These are phyloP conservation scores for Trichosporon inkin DNA, from an alignment of 1,284 basidiomycete genomes.

Conservation along the genomic window DNA sequence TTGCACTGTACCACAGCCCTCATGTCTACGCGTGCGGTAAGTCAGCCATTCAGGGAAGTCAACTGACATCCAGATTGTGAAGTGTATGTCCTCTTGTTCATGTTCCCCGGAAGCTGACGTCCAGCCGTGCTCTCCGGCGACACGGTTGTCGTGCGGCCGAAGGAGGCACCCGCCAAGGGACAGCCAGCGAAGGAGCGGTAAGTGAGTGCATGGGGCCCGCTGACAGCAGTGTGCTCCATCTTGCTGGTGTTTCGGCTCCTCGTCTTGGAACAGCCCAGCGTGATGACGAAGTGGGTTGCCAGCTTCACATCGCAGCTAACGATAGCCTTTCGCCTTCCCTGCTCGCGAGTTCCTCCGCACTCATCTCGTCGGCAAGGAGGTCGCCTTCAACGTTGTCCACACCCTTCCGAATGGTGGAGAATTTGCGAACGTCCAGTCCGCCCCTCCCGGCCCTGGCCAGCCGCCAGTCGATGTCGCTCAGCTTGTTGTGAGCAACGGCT, in stretches of 20 bases:
- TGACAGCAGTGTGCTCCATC: constrained; percentile 67
- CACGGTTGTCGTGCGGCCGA: constrained; percentile 70
- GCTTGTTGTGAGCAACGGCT: constrained; percentile 77
- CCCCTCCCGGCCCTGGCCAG: constrained; percentile 48
- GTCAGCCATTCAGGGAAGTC: background rate
- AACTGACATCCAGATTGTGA: constrained; percentile 42
- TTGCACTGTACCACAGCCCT: background rate
- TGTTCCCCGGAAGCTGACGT: constrained; percentile 8
- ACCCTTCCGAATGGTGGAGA: constrained; percentile 42
- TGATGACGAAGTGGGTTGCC: constrained; percentile 70
- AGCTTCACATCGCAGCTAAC: background rate
- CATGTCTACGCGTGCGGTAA: constrained; percentile 6
- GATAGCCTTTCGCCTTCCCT: constrained; percentile 81
- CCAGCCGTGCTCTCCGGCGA: constrained; percentile 83
- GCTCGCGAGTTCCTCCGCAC: constrained; percentile 86
- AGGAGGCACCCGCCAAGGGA: constrained; percentile 69
- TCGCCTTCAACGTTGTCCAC: constrained; percentile 48
- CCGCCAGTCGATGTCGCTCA: constrained; percentile 62
- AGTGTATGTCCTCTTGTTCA: constrained; percentile 32
- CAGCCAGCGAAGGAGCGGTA: constrained; percentile 84
- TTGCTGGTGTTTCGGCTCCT: constrained; percentile 77
- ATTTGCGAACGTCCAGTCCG: constrained; percentile 47
- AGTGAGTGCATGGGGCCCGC: constrained; percentile 24
- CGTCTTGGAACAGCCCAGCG: constrained; percentile 71
- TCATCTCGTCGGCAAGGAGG: constrained; percentile 81